Evolutionary conservation across 345 rosid species (phyloP).

Genomic region (Barbarea vulgaris): DNA sequence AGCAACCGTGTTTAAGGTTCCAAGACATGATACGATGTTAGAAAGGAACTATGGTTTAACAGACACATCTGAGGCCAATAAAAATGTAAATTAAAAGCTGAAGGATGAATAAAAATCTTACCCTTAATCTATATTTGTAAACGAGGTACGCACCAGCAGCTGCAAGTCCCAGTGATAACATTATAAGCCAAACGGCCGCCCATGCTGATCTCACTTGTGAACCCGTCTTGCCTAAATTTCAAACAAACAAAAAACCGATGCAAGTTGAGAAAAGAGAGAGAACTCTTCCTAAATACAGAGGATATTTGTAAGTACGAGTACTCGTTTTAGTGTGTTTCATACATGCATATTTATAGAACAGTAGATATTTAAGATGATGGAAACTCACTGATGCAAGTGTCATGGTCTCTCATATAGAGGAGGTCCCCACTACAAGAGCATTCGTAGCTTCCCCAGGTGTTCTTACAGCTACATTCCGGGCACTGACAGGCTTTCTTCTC

Average conservation of each 20-base stretch:
- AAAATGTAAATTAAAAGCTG: background rate
- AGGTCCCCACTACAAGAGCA: slow-evolving; percentile 88
- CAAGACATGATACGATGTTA: background rate
- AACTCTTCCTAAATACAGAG: no score
- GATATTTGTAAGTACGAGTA: no score
- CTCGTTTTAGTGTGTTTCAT: no score
- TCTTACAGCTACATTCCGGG: slow-evolving; percentile 89
- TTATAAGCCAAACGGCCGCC: slow-evolving; percentile 84
- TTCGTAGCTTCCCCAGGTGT: slow-evolving; percentile 93
- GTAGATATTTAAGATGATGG: no score
- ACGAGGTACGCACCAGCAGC: slow-evolving; percentile 78
- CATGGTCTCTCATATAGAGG: slow-evolving; percentile 89
- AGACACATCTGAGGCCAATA: slow-evolving; percentile 1
- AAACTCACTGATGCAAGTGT: slow-evolving; percentile 95
- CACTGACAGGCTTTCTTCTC: slow-evolving; percentile 97
- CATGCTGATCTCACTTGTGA: slow-evolving; percentile 76
- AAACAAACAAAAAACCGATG: no score
- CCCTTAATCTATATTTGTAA: slow-evolving; percentile 82
- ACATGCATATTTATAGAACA: no score
- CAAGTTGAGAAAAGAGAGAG: no score
- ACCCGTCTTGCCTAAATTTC: slow-evolving; percentile 68
- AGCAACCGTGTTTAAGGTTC: background rate
- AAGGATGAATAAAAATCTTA: slow-evolving; percentile 34
- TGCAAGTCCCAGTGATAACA: slow-evolving; percentile 70
- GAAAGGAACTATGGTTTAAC: background rate